Conservation (phyloP, 2,329 filamentous ascomycete genomes). For the Colletotrichum truncatum region DNA sequence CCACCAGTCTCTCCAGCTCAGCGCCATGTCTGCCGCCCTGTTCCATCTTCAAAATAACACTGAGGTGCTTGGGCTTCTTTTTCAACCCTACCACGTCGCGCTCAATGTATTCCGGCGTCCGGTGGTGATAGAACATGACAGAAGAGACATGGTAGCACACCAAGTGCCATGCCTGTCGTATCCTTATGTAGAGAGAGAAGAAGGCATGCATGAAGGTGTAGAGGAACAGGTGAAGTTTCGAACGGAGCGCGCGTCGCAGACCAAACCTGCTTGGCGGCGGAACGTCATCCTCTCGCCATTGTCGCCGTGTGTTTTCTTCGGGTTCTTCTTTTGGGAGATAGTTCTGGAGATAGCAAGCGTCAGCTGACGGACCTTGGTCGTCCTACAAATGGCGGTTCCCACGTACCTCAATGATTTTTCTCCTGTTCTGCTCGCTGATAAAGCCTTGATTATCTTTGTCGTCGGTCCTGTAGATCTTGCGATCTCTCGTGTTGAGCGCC, state of each 20-base stretch:
- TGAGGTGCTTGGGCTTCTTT: conserved; percentile 85
- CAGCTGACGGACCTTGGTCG: not conserved
- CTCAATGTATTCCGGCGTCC: conserved; percentile 90
- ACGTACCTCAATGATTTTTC: conserved; percentile 47
- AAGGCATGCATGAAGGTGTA: conserved; percentile 79
- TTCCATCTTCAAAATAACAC: conserved; percentile 82
- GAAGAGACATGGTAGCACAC: conserved; percentile 81
- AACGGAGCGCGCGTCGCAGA: conserved; percentile 68
- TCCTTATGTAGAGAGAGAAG: conserved; percentile 88
- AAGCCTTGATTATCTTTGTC: conserved; percentile 44
- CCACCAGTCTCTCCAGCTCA: conserved; percentile 83
- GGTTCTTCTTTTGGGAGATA: conserved; percentile 37
- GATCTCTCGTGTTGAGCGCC: conserved; percentile 41
- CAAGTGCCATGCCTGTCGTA: conserved; percentile 82
- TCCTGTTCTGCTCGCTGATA: conserved; percentile 45
- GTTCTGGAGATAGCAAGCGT: conserved; percentile 33
- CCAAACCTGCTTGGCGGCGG: conserved; percentile 57
- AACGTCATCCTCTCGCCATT: conserved; percentile 32
- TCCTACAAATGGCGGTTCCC: not conserved
- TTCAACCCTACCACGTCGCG: conserved; percentile 81
- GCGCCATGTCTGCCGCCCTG: conserved; percentile 74
- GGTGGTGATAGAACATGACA: conserved; percentile 93
- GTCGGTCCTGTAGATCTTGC: conserved; percentile 50
- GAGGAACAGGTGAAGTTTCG: conserved; percentile 71
- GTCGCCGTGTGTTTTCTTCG: not conserved